phyloP scores from a whole-genome alignment of 768 basidiomycete genomes.

The Sporobolomyces roseus region DNA sequence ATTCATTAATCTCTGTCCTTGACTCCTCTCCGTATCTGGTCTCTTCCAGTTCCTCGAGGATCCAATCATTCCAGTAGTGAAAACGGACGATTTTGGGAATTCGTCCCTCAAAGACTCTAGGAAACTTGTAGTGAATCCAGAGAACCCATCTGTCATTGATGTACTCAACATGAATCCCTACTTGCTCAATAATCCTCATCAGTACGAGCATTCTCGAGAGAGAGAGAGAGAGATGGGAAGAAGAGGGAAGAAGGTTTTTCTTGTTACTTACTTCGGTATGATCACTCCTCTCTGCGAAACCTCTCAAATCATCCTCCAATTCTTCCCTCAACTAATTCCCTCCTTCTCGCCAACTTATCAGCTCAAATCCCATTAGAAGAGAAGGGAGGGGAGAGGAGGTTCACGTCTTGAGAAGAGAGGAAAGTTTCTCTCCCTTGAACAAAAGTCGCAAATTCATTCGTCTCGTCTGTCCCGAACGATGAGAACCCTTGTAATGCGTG shows the following conservation, averaged over 20 bases:
- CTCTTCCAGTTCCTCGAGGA: conserved; percentile 25
- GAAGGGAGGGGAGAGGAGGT: background rate
- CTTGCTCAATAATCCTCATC: too few species aligned
- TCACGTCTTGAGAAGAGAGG: conserved; percentile 2
- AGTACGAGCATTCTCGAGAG: too few species aligned
- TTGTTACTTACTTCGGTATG: conserved; percentile 23
- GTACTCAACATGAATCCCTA: conserved; percentile 38
- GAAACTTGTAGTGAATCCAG: conserved; percentile 27
- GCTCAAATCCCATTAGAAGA: too few species aligned
- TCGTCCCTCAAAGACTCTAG: conserved; percentile 35
- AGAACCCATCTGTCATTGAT: conserved; percentile 25
- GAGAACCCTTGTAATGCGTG: conserved; percentile 23
- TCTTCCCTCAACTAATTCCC: conserved; percentile 10
- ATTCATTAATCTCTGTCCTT: conserved; percentile 24
- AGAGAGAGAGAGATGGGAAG: background rate
- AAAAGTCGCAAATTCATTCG: conserved; percentile 39
- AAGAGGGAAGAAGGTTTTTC: background rate
- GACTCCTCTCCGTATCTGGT: conserved; percentile 21
- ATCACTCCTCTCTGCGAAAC: conserved; percentile 29
- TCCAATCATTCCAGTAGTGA: conserved; percentile 15
- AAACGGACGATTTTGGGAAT: conserved; percentile 28
- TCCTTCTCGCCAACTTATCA: too few species aligned
- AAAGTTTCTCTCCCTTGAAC: conserved; percentile 25
- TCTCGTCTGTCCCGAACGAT: conserved; percentile 21
- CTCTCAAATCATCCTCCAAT: conserved; percentile 33